Conservation (phyloP, 176 grass and related monocot genomes). For the Bonia amplexicaulis region DNA sequence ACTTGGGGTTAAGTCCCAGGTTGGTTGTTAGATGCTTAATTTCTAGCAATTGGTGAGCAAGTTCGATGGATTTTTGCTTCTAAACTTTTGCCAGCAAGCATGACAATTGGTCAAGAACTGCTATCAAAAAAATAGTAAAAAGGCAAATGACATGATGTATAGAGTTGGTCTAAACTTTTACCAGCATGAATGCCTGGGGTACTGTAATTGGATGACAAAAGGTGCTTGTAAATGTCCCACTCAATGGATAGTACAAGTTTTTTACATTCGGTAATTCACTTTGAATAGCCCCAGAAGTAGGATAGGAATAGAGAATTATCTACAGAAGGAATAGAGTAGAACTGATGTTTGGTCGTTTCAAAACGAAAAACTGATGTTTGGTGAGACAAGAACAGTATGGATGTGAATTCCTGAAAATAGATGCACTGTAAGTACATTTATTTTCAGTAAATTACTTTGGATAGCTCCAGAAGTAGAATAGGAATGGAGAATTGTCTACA, state of each 20-base stretch:
- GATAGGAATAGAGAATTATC: slow-evolving; percentile 16
- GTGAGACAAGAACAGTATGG: neutral
- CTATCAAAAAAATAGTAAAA: neutral
- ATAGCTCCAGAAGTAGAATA: neutral
- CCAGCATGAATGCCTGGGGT: neutral
- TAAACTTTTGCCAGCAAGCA: neutral
- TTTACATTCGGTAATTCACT: neutral
- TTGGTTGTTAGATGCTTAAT: slow-evolving; percentile 13
- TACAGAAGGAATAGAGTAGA: neutral
- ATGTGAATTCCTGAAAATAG: neutral
- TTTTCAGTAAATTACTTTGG: neutral
- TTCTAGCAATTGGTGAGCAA: neutral
- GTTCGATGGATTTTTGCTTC: neutral
- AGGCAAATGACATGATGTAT: neutral
- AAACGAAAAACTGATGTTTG: neutral
- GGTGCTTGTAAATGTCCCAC: neutral
- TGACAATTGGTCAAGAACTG: slow-evolving; percentile 12
- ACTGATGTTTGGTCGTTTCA: neutral
- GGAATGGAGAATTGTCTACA: slow-evolving; percentile 10
- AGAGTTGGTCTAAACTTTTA: slow-evolving; percentile 12
- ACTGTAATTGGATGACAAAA: neutral
- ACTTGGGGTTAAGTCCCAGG: neutral
- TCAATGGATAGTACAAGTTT: neutral
- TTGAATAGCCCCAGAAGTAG: neutral
- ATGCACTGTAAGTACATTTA: neutral